Evolutionary conservation across 768 basidiomycete species (phyloP).

Genomic region (Calocybe gangraenosa): DNA sequence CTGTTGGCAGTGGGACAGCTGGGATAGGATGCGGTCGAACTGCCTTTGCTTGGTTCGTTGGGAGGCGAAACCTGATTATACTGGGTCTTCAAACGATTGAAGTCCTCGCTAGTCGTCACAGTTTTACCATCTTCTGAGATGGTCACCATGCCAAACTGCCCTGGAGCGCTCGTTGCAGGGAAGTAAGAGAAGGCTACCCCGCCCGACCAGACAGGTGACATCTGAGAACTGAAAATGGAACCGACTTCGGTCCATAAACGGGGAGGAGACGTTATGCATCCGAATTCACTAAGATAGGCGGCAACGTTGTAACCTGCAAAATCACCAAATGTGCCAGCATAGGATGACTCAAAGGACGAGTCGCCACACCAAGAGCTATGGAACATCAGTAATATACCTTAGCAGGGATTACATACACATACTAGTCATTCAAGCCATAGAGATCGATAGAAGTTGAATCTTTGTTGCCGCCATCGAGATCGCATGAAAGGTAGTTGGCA

Average conservation of each 20-base stretch:
- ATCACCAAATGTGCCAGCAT: constrained; percentile 48
- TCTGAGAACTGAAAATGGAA: constrained; percentile 66
- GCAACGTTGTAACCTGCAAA: constrained; percentile 69
- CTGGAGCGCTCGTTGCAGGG: constrained; percentile 67
- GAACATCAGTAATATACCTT: background rate
- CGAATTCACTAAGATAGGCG: constrained; percentile 90
- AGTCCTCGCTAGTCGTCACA: constrained; percentile 69
- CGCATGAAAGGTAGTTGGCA: constrained; percentile 80
- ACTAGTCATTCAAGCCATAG: constrained; percentile 88
- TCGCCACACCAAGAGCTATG: constrained; percentile 81
- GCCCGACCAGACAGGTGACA: constrained; percentile 83
- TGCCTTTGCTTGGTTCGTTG: constrained; percentile 49
- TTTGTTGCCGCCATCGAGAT: constrained; percentile 46
- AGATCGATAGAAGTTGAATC: constrained; percentile 71
- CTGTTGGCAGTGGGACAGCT: constrained; percentile 61
- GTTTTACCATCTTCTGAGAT: constrained; percentile 62
- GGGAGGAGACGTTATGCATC: constrained; percentile 58
- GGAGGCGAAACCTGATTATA: constrained; percentile 55
- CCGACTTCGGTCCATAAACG: constrained; percentile 79
- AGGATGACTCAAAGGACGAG: constrained; percentile 51
- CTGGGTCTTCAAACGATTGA: constrained; percentile 56
- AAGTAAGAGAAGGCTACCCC: constrained; percentile 90
- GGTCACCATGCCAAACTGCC: constrained; percentile 83
- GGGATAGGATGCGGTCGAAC: constrained; percentile 47
- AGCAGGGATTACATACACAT: constrained; percentile 24